A percentile compares a stretch with the other conserved stretches of the same genome.
Conservation (phyloP, 768 basidiomycete genomes). For the Cytidiella melzeri region DNA sequence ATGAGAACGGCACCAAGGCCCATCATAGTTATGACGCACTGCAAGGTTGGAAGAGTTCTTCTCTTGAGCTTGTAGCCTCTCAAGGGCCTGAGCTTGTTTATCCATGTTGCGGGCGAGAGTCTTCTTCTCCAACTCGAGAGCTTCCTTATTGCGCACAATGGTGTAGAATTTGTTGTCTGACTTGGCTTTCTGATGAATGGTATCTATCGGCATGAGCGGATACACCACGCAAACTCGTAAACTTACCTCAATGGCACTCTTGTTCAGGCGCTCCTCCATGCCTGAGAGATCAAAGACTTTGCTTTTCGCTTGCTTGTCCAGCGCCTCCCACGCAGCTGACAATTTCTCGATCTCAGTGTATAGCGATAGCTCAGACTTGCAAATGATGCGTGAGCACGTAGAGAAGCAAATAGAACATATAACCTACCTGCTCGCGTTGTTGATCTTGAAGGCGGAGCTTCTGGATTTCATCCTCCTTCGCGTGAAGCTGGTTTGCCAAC, state of each 20-base stretch:
- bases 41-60: slow-evolving; percentile 51
- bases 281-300: slow-evolving; percentile 79
- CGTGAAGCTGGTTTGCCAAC: slow-evolving; percentile 49
- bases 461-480: slow-evolving; percentile 64
- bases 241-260: slow-evolving; percentile 63
- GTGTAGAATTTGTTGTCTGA: slow-evolving; percentile 93
- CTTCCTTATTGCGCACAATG: slow-evolving; percentile 85
- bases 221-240: slow-evolving; percentile 3
- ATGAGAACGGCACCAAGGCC: no score
- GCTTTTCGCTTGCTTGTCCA: slow-evolving; percentile 74
- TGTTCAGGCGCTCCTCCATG: slow-evolving; percentile 68
- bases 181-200: slow-evolving; percentile 72
- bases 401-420: not conserved
- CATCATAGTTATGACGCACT: slow-evolving; percentile 35
- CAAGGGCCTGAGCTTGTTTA: slow-evolving; percentile 58
- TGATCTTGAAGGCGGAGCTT: slow-evolving; percentile 54
- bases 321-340: slow-evolving; percentile 79
- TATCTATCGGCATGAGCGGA: no score
- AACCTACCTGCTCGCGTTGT: slow-evolving; percentile 58
- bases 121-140: slow-evolving; percentile 71
- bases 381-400: not conserved
- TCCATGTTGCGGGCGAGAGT: slow-evolving; percentile 48
- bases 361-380: slow-evolving; percentile 68
- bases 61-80: slow-evolving; percentile 59
- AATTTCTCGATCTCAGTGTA: slow-evolving; percentile 83